phyloP scores from a whole-genome alignment of 2,329 filamentous ascomycete genomes.

The Aspergillus piperis region DNA sequence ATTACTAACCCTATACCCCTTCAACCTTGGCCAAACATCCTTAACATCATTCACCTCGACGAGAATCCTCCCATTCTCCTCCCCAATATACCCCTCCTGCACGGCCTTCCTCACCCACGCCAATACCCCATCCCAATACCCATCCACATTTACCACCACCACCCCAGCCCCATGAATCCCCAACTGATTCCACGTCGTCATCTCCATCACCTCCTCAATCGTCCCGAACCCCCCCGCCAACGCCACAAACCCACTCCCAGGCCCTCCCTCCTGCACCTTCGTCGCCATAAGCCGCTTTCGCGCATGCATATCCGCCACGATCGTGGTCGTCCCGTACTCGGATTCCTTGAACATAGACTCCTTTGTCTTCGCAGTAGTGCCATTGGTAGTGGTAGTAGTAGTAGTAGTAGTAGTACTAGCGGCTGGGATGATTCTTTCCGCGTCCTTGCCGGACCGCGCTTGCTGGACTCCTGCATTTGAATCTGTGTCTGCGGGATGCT shows the following conservation, averaged over 20 bases:
- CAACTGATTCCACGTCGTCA: slow-evolving; percentile 92
- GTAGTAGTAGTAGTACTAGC: background rate
- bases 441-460: slow-evolving; percentile 60
- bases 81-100: slow-evolving; percentile 72
- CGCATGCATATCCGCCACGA: slow-evolving; percentile 94
- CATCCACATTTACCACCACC: slow-evolving; percentile 80
- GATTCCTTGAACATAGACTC: slow-evolving; percentile 34
- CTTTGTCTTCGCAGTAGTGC: background rate
- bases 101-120: slow-evolving; percentile 78
- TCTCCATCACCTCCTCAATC: slow-evolving; percentile 93
- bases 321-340: slow-evolving; percentile 77
- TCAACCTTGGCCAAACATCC: slow-evolving; percentile 70
- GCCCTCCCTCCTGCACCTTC: slow-evolving; percentile 78
- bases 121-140: slow-evolving; percentile 88
- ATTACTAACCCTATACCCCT: slow-evolving; percentile 72
- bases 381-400: background rate
- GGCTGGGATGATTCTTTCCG: slow-evolving; percentile 6
- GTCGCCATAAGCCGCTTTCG: slow-evolving; percentile 92
- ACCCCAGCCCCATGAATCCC: slow-evolving; percentile 84
- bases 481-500: slow-evolving; percentile 27
- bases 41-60: slow-evolving; percentile 72
- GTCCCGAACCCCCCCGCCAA: slow-evolving; percentile 90
- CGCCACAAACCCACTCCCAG: slow-evolving; percentile 85
- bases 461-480: slow-evolving; percentile 48
- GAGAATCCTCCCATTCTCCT: slow-evolving; percentile 72